These are phyloP conservation scores for Flaveria bidentis DNA, from an alignment of 129 eudicot genomes.

Conservation along the genomic window DNA sequence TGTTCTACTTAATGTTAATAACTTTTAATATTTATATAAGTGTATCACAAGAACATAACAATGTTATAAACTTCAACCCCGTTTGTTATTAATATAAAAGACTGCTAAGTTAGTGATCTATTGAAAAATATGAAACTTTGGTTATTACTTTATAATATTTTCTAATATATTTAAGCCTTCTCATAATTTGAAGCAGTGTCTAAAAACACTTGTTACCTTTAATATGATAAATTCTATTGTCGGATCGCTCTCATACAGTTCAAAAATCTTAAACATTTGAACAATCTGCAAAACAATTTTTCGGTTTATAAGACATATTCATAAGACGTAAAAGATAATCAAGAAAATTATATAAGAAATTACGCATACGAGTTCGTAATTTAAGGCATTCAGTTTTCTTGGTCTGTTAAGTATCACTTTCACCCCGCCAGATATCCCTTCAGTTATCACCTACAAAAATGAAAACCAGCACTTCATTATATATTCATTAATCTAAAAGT, in stretches of 20 bases:
- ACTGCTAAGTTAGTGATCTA: too few relatives aligned
- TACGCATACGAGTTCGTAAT: slow-evolving; percentile 37
- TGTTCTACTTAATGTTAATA: too few relatives aligned
- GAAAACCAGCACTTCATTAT: neutral
- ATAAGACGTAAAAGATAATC: neutral
- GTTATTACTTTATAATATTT: too few relatives aligned
- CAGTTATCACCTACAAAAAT: slow-evolving; percentile 25
- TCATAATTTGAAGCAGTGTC: too few relatives aligned
- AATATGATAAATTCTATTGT: slow-evolving; percentile 39
- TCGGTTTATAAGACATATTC: neutral
- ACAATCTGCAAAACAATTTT: slow-evolving; percentile 26
- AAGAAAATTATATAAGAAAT: neutral
- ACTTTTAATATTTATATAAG: too few relatives aligned
- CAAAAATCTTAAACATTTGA: slow-evolving; percentile 32
- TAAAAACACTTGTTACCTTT: slow-evolving; percentile 24
- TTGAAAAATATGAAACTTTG: too few relatives aligned
- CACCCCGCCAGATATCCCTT: slow-evolving; percentile 30
- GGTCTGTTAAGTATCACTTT: slow-evolving; percentile 45
- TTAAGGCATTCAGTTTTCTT: slow-evolving; percentile 38
- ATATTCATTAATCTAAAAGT: too few relatives aligned
- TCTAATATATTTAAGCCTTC: too few relatives aligned
- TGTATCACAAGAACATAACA: too few relatives aligned
- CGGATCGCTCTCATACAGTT: slow-evolving; percentile 40
- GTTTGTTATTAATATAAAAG: too few relatives aligned
- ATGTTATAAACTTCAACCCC: too few relatives aligned